phyloP scores from a whole-genome alignment of 2,329 filamentous ascomycete species.

The Stachybotrys echinatus region DNA sequence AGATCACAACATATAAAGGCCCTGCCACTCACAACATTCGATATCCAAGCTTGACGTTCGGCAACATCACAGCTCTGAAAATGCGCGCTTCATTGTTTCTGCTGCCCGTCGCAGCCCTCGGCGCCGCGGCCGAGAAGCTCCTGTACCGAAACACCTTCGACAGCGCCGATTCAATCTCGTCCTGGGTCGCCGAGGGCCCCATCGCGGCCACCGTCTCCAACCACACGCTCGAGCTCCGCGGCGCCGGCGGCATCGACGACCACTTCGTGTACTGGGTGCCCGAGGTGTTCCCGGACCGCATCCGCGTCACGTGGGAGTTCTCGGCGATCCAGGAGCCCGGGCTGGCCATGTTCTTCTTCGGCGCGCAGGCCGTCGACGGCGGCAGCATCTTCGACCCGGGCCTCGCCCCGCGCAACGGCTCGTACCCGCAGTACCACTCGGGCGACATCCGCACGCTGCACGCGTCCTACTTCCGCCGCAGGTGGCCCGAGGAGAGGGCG shows the following conservation, averaged over 20 bases:
- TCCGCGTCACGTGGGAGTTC: constrained; percentile 17
- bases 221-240: constrained; percentile 14
- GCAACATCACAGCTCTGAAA: too few species aligned
- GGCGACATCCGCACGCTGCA: constrained; percentile 15
- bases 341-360: constrained; percentile 16
- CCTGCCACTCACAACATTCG: too few species aligned
- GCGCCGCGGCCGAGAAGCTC: constrained; percentile 9
- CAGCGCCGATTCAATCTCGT: constrained; percentile 6
- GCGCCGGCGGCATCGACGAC: constrained; percentile 8
- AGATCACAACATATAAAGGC: too few species aligned
- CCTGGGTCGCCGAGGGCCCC: constrained; percentile 14
- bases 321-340: constrained; percentile 11
- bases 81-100: too few species aligned
- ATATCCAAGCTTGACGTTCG: too few species aligned
- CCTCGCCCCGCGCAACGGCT: constrained; percentile 12
- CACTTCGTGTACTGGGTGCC: constrained; percentile 16
- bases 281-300: constrained; percentile 13
- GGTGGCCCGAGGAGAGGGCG: constrained; percentile 15
- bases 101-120: background rate
- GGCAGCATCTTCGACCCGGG: constrained; percentile 15
- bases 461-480: constrained; percentile 15
- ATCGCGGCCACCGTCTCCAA: constrained; percentile 11
- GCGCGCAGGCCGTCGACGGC: constrained; percentile 10
- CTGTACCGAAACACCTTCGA: constrained; percentile 15
- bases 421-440: constrained; percentile 16